phyloP scores from a whole-genome alignment of 78 protist genomes.

The Planoprotostelium fungivorum region DNA sequence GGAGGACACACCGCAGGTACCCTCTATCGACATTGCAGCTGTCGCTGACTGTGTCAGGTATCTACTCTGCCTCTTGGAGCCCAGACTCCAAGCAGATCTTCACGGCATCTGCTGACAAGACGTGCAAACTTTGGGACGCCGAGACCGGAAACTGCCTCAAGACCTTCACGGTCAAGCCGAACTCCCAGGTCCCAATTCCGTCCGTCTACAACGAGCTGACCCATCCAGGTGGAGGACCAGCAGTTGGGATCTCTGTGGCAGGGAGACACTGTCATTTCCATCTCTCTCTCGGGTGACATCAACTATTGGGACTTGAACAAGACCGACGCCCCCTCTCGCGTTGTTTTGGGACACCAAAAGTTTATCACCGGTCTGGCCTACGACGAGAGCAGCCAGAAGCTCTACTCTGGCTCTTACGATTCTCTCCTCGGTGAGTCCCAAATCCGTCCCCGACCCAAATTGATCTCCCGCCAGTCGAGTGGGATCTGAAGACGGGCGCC shows the following conservation, averaged over 20 bases:
- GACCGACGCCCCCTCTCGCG: slow-evolving; percentile 39
- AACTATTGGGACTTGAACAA: slow-evolving; percentile 34
- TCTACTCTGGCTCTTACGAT: slow-evolving; percentile 64
- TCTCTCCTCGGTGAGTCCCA: slow-evolving; percentile 13
- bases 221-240: slow-evolving; percentile 51
- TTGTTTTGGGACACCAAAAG: slow-evolving; percentile 81
- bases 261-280: slow-evolving; percentile 54
- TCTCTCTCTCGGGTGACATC: slow-evolving; percentile 70
- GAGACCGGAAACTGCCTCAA: slow-evolving; percentile 37
- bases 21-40: not conserved
- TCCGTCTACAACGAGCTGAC: not conserved
- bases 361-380: slow-evolving; percentile 56
- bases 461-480: slow-evolving; percentile 27
- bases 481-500: slow-evolving; percentile 50
- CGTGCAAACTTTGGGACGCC: slow-evolving; percentile 72
- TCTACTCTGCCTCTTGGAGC: slow-evolving; percentile 56
- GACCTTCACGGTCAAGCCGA: slow-evolving; percentile 26
- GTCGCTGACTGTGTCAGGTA: not conserved
- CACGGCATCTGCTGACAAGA: slow-evolving; percentile 86
- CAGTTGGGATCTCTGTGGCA: slow-evolving; percentile 84
- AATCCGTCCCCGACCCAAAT: slow-evolving; percentile 3
- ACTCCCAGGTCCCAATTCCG: not conserved
- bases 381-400: slow-evolving; percentile 13
- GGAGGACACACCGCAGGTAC: slow-evolving; percentile 68
- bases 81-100: slow-evolving; percentile 61